Base-by-base conservation (phyloP, 768 basidiomycete species). In the Russula vinacea region DNA sequence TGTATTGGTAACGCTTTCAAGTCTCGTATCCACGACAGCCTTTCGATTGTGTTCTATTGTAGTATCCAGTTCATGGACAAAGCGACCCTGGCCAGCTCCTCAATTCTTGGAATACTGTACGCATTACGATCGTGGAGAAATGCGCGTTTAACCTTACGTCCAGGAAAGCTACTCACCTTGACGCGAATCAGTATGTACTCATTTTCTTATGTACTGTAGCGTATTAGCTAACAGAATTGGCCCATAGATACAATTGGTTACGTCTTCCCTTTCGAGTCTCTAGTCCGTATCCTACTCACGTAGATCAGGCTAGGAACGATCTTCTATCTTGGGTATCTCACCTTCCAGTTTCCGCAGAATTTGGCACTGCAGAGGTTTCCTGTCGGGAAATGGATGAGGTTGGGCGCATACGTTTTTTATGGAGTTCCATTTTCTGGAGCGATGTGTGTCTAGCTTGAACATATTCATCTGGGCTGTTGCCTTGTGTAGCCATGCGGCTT, bases 371-470 rank as follows among this genome's bases (percentile, higher is more conserved):
- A 90, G 67, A 80, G 82, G 17, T 89, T 88, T 69, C 88, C 87
- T 0, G 88, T 90, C 9, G 88, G 85, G 11, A 88, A 83, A 80
- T 90, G 88, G 88, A 87, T 90, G 84, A 88, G 87, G 88, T 82
- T 61, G 33, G 76, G 60, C 13, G 29, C 26, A 5, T 35, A 33
- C 44, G 35, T 22, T 44, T 39, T 22, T 16, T 10, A 16, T 44
- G 4, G 7, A 50, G 53, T 50, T 53, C 37, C 26, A 24, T 33
- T 17, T 11, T 39, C 49, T 64, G n/a, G 53, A 19, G 33, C 19
- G 39, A 24, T 26, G 13, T 37, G 22, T 32, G 49, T 37, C 17
- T 53, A 89, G 86, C 65, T 56, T 84, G 32, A 89, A 90, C 70
- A 87, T 90, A 65, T 76, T 82, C 51, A 70, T 85, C 4, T 90